Conservation (phyloP, 2,329 filamentous ascomycete species). For the Fusarium caatingaense region DNA sequence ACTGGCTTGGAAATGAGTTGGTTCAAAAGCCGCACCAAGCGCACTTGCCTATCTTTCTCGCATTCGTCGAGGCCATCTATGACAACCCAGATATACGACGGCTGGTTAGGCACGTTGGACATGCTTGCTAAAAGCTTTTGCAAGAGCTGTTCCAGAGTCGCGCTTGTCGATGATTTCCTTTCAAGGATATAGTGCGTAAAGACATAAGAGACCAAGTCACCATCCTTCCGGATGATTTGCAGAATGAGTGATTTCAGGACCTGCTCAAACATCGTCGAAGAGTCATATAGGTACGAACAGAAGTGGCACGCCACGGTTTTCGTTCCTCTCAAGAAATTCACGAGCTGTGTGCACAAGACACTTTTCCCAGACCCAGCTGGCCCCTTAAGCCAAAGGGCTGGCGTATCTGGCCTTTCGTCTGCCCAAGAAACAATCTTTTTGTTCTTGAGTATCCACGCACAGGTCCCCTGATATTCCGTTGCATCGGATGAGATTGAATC, state of each 20-base stretch:
- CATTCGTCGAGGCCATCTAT: conserved; percentile 35
- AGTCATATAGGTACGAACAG: conserved; percentile 11
- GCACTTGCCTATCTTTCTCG: conserved; percentile 1
- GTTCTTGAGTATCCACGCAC: conserved; percentile 23
- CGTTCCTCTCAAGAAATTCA: conserved; percentile 16
- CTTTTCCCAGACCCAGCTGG: conserved; percentile 30
- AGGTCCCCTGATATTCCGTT: conserved; percentile 2
- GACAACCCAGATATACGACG: conserved; percentile 11
- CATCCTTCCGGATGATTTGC: conserved; percentile 14
- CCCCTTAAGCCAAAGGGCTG: conserved; percentile 22
- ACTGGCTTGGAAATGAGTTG: not conserved
- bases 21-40: conserved; percentile 16
- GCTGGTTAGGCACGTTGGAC: not conserved
- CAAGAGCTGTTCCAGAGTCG: conserved; percentile 6
- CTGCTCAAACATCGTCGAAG: conserved; percentile 19
- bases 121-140: conserved; percentile 8
- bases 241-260: conserved; percentile 14
- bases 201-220: conserved; percentile 20
- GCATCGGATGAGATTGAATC: conserved; percentile 13
- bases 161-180: conserved; percentile 6
- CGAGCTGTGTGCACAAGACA: conserved; percentile 23
- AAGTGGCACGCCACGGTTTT: conserved; percentile 20
- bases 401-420: not conserved
- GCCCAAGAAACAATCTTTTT: conserved; percentile 11
- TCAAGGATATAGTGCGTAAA: conserved; percentile 18